A percentile compares a stretch with the other conserved stretches of the same genome.
Evolutionary conservation across 2,329 filamentous ascomycete species (phyloP).

Genomic region (Gyromitra esculenta): DNA sequence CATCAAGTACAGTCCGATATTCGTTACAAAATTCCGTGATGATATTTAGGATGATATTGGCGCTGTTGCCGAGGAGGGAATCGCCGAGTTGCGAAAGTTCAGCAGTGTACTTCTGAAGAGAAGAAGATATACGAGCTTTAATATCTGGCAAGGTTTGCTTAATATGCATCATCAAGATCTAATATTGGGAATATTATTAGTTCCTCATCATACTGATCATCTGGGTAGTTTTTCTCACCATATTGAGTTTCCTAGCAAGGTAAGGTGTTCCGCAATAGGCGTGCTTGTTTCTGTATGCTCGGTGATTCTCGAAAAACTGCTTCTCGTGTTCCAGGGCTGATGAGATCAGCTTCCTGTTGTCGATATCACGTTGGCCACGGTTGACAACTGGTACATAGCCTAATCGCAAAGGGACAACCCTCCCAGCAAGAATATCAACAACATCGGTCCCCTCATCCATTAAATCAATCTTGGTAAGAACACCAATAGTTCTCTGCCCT

Average conservation of each 20-base stretch:
- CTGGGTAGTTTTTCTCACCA: constrained; percentile 64
- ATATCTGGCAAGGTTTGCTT: constrained; percentile 99
- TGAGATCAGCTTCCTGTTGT: constrained; percentile 95
- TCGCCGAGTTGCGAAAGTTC: constrained; percentile 87
- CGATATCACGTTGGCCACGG: constrained; percentile 95
- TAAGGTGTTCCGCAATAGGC: constrained; percentile 99
- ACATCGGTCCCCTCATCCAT: constrained; percentile 99
- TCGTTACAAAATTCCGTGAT: constrained; percentile 99
- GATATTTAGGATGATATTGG: constrained; percentile 96
- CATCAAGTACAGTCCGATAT: constrained; percentile 93
- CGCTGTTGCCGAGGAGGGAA: constrained; percentile 93
- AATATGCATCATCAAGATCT: constrained; percentile 99
- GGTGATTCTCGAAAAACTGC: constrained; percentile 98
- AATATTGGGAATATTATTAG: constrained; percentile 44
- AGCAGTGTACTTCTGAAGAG: constrained; percentile 86
- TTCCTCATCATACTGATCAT: neutral
- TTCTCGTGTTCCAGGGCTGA: constrained; percentile 92
- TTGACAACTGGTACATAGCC: constrained; percentile 99
- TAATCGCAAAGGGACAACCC: constrained; percentile 92
- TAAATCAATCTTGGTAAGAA: constrained; percentile 96
- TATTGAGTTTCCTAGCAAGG: constrained; percentile 92
- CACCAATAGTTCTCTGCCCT: constrained; percentile 93
- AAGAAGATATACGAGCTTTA: constrained; percentile 94
- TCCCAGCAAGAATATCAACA: constrained; percentile 95
- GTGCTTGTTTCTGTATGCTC: constrained; percentile 97